Base-by-base conservation (phyloP, 371 early-diverging fungal species). In the Mortierella sp. region DNA sequence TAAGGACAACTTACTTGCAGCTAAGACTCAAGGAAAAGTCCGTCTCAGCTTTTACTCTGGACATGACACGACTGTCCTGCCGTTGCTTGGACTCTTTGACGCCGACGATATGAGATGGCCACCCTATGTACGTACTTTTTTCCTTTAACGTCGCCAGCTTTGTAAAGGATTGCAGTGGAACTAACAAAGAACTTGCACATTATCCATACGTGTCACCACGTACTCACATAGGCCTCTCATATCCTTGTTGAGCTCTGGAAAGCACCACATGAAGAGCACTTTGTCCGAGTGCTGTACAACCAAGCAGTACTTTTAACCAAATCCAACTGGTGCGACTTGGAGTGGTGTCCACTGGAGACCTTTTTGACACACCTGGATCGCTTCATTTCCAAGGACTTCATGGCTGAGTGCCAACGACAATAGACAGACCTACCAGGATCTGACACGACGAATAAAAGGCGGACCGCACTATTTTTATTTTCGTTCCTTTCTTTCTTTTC, bases 191-290 rank as follows among this genome's bases (percentile, higher is more conserved):
- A 31, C 74, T 48, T 51, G 13, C 3, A 48, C 73, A 5, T 57
- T 28, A 24, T 44, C 46, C 19, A 46, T 57, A 70, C 53, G 1
- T 1, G 9, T 28, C 31, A 28, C 28, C 28, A 57, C n/a, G 21
- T 19, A 11, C 16, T 37, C 21, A 11, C 67, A 40, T 85, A 85
- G 85, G 81, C 92, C 10, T 90, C 92, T 34, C 91, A 89, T 77
- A 34, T 93, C 14, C 46, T 92, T 2, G 82, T 93, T 67, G 93
- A 93, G 77, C 81, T 93, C 31, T 93, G 93, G 93, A 89, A 83
- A 74, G 76, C 79, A 5, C 69, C 61, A 8, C 59, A 77, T 4
- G 88, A 82, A 48, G 78, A 77, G 40, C 81, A 83, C 43, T 85
- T 86, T 76, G 84, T 93, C 5, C 90, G 93, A 3, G 90, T 92